A percentile compares a stretch with the other conserved stretches of the same genome.
phyloP scores from a whole-genome alignment of 306 rosid genomes.

The Fragaria iinumae region DNA sequence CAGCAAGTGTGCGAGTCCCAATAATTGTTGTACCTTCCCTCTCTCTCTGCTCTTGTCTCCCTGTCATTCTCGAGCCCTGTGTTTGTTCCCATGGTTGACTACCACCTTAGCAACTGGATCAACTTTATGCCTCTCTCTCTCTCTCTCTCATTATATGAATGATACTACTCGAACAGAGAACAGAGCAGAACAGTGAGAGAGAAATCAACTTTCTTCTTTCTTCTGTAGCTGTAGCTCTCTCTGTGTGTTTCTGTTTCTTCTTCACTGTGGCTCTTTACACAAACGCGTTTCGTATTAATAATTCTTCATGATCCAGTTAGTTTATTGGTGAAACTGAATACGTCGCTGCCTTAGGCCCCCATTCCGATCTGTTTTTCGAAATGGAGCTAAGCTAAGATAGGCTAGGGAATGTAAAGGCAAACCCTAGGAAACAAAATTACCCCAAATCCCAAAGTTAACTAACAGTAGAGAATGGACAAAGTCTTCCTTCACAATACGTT shows the following conservation, averaged over 20 bases:
- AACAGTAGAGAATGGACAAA: constrained; percentile 16
- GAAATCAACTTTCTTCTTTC: neutral
- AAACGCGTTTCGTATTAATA: neutral
- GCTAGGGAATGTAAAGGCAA: constrained; percentile 3
- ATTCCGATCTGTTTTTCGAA: neutral
- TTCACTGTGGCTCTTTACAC: neutral
- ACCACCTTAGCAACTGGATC: constrained; percentile 26
- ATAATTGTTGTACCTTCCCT: constrained; percentile 29
- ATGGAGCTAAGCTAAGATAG: neutral
- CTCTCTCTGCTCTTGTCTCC: constrained; percentile 19
- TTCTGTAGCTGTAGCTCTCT: neutral
- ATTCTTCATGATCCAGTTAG: neutral
- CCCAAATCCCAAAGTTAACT: constrained; percentile 68
- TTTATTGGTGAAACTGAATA: constrained; percentile 20
- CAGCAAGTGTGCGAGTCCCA: constrained; percentile 48
- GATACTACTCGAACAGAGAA: neutral
- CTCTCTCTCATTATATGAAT: neutral
- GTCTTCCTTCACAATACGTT: neutral
- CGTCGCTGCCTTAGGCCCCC: neutral
- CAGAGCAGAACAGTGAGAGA: neutral
- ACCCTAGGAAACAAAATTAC: constrained; percentile 7
- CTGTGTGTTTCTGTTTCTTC: neutral
- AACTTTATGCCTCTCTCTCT: neutral
- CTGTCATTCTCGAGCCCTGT: constrained; percentile 77
- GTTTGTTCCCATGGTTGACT: constrained; percentile 75